Conservation (phyloP, 2,329 filamentous ascomycete genomes). For the Zopfia rhizophila region DNA sequence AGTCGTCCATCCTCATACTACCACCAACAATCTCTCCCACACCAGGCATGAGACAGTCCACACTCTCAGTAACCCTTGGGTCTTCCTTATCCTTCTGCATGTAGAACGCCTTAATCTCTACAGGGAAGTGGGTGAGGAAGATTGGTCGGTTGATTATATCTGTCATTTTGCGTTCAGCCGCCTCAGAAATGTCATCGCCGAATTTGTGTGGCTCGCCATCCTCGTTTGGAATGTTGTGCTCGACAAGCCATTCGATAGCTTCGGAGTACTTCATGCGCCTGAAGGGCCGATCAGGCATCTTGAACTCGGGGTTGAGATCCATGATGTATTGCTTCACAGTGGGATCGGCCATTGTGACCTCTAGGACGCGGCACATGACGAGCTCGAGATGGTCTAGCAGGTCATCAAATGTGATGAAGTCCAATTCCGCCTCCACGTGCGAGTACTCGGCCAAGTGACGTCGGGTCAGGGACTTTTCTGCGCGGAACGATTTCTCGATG, state of each 20-base stretch:
- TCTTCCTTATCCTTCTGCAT: constrained; percentile 91
- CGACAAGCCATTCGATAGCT: constrained; percentile 91
- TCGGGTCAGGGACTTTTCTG: constrained; percentile 93
- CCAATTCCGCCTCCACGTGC: constrained; percentile 94
- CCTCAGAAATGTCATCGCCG: constrained; percentile 97
- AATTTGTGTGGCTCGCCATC: constrained; percentile 90
- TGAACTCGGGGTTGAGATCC: constrained; percentile 90
- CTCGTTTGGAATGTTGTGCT: constrained; percentile 92
- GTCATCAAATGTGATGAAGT: constrained; percentile 93
- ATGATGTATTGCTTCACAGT: constrained; percentile 78
- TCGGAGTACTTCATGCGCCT: constrained; percentile 94
- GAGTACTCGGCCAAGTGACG: constrained; percentile 97
- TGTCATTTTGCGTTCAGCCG: constrained; percentile 95
- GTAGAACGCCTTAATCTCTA: constrained; percentile 98
- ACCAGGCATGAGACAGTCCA: constrained; percentile 88
- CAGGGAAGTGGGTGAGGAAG: constrained; percentile 96
- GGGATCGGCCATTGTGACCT: constrained; percentile 78
- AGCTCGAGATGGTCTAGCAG: constrained; percentile 88
- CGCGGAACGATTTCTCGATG: constrained; percentile 98
- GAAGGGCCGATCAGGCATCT: constrained; percentile 84
- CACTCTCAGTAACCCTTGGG: constrained; percentile 86
- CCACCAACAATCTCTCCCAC: constrained; percentile 98
- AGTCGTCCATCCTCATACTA: constrained; percentile 94
- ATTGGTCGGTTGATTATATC: constrained; percentile 96
- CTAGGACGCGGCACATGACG: constrained; percentile 86